These are phyloP conservation scores for Inga oerstediana DNA, from an alignment of 306 rosid genomes.

Conservation along the genomic window DNA sequence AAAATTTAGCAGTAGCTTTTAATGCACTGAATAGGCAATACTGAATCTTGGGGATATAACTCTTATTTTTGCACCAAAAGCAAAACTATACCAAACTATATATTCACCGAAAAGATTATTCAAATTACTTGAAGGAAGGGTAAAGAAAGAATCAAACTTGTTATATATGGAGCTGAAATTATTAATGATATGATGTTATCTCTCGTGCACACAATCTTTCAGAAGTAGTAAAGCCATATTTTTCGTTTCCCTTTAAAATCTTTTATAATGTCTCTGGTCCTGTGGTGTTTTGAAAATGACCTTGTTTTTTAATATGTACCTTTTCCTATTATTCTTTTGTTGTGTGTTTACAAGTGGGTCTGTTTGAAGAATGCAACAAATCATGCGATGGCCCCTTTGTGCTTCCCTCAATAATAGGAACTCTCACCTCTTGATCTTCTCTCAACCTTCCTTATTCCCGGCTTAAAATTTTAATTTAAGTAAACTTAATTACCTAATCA, in stretches of 20 bases:
- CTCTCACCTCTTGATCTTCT: not conserved
- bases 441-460: too few species aligned
- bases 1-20: not conserved
- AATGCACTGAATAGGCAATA: not conserved
- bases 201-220: not conserved
- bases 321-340: not conserved
- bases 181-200: not conserved
- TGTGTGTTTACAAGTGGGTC: not conserved
- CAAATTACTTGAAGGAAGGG: not conserved
- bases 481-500: not conserved
- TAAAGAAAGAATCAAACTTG: not conserved
- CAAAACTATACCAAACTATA: not conserved
- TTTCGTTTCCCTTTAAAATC: not conserved
- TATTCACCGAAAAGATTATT: not conserved
- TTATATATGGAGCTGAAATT: not conserved
- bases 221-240: not conserved
- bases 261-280: not conserved
- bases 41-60: not conserved
- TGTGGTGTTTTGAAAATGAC: not conserved
- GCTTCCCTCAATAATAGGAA: conserved; percentile 19
- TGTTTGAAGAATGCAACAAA: not conserved
- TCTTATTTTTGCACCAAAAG: not conserved
- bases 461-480: not conserved
- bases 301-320: not conserved
- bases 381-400: not conserved